phyloP scores from a whole-genome alignment of 352 stramenopile genomes.

The Globisporangium echinulatum region DNA sequence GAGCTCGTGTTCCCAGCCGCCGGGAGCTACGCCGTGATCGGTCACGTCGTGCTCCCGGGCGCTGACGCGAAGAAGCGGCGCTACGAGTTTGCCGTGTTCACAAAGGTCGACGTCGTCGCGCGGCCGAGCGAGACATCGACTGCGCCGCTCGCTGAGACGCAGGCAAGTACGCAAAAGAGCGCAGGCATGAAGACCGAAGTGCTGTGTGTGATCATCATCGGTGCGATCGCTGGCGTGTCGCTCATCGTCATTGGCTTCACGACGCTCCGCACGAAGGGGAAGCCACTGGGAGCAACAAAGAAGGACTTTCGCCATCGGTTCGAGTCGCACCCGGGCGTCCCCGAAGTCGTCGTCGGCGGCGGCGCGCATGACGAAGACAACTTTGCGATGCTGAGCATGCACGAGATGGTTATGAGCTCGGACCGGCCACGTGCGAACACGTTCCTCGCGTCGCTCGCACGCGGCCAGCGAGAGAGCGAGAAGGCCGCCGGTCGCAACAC shows the following conservation, averaged over 20 bases:
- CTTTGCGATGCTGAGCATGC: slow-evolving; percentile 77
- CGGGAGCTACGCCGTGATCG: slow-evolving; percentile 48
- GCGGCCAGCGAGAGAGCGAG: slow-evolving; percentile 18
- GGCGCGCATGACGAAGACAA: slow-evolving; percentile 50
- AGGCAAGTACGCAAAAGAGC: slow-evolving; percentile 4
- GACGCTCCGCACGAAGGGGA: slow-evolving; percentile 41
- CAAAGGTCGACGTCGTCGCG: slow-evolving; percentile 30
- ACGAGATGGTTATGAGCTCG: slow-evolving; percentile 54
- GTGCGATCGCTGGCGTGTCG: slow-evolving; percentile 57
- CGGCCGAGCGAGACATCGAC: slow-evolving; percentile 22
- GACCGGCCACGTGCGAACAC: slow-evolving; percentile 27
- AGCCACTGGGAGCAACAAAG: slow-evolving; percentile 12
- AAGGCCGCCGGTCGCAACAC: slow-evolving; percentile 12
- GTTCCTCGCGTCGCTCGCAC: slow-evolving; percentile 36
- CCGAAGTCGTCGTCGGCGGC: slow-evolving; percentile 16
- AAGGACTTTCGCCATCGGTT: slow-evolving; percentile 6
- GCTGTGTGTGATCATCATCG: slow-evolving; percentile 63
- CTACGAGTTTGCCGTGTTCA: slow-evolving; percentile 65
- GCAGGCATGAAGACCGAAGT: slow-evolving; percentile 51
- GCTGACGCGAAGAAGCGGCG: slow-evolving; percentile 28
- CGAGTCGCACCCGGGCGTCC: slow-evolving; percentile 17
- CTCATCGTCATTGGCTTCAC: slow-evolving; percentile 59
- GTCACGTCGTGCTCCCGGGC: slow-evolving; percentile 57
- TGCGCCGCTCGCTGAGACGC: slow-evolving; percentile 14
- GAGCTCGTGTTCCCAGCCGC: slow-evolving; percentile 43